Evolutionary conservation across 208 protist species (phyloP).

Genomic region (Trichomonas vaginalis): DNA sequence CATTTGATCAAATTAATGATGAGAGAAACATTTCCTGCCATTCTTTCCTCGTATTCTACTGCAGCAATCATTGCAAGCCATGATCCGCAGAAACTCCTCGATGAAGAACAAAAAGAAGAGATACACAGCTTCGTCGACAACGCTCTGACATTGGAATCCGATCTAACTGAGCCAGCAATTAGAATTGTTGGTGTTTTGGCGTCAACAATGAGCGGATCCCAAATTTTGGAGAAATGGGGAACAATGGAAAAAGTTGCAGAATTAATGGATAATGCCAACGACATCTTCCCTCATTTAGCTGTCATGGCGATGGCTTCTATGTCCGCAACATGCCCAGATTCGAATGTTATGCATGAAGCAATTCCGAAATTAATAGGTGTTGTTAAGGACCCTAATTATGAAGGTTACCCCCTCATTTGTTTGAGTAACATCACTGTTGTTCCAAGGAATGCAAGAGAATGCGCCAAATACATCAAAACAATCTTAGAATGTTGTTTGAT

Average conservation of each 20-base stretch:
- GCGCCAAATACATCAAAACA: background rate
- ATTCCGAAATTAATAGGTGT: background rate
- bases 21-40: background rate
- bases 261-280: background rate
- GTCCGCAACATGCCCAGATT: background rate
- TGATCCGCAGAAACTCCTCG: background rate
- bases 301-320: background rate
- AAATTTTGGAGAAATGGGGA: background rate
- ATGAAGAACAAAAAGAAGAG: background rate
- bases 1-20: background rate
- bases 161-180: background rate
- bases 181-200: background rate
- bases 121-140: background rate
- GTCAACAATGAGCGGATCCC: background rate
- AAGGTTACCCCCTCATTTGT: background rate
- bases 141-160: background rate
- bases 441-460: background rate
- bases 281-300: background rate
- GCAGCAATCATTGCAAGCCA: background rate
- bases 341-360: background rate
- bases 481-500: background rate
- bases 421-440: background rate
- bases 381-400: background rate
- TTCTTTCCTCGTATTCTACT: background rate
- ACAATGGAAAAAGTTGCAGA: background rate